A percentile compares a stretch with the other conserved stretches of the same genome.
phyloP scores from a whole-genome alignment of 257 asterid genomes.

The Nicotiana obtusifolia region DNA sequence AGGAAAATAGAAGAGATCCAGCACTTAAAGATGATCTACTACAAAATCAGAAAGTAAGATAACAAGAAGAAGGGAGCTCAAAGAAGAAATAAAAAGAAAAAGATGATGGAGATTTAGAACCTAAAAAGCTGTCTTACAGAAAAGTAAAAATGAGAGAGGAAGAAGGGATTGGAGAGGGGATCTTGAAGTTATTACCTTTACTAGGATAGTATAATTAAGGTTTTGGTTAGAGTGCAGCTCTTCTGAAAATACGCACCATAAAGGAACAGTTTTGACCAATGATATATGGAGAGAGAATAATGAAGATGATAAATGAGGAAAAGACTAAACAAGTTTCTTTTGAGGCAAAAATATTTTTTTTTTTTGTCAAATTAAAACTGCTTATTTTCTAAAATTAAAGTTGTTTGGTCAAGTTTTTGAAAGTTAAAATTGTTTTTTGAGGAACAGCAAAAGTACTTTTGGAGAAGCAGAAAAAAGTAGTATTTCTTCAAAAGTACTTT shows the following conservation, averaged over 20 bases:
- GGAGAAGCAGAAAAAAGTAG: too few species aligned
- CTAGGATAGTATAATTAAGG: neutral
- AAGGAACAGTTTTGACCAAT: conserved; percentile 4
- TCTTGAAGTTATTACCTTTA: conserved; percentile 15
- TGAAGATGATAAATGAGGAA: neutral
- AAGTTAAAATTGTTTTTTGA: too few species aligned
- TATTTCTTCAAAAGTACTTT: too few species aligned
- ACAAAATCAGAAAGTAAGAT: conserved; percentile 27
- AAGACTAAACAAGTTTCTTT: too few species aligned
- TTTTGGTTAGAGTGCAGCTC: neutral
- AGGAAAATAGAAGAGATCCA: conserved; percentile 4
- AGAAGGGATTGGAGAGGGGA: too few species aligned
- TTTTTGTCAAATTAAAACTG: too few species aligned
- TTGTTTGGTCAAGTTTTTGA: too few species aligned
- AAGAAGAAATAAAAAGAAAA: neutral
- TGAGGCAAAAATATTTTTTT: too few species aligned
- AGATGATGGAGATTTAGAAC: neutral
- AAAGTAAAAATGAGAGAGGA: too few species aligned
- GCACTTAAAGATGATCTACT: conserved; percentile 17
- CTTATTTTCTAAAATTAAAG: too few species aligned
- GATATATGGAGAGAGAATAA: conserved; percentile 4
- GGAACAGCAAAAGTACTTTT: too few species aligned
- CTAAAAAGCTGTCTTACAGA: too few species aligned
- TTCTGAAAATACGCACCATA: neutral
- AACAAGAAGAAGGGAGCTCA: neutral